These are phyloP conservation scores for Tolypocladium inflatum DNA, from an alignment of 2,329 filamentous ascomycete species.

Conservation along the genomic window DNA sequence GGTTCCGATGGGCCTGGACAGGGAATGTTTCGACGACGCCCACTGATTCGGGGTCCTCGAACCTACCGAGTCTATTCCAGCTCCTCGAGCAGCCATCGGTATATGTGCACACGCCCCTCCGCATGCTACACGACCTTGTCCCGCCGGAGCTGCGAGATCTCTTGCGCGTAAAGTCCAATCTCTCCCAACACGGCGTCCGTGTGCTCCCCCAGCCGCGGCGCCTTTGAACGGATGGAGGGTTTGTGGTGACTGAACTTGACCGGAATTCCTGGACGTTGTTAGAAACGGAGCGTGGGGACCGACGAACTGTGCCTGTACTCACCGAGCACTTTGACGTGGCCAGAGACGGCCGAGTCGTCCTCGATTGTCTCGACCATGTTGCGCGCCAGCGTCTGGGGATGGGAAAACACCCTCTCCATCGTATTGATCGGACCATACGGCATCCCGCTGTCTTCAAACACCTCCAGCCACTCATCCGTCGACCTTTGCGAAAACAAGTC, in stretches of 20 bases:
- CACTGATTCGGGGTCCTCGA: no score
- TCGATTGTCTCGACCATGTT: constrained; percentile 21
- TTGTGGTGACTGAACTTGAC: constrained; percentile 9
- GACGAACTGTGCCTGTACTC: no score
- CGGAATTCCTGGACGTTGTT: constrained; percentile 1
- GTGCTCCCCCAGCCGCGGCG: constrained; percentile 7
- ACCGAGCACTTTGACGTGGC: constrained; percentile 6
- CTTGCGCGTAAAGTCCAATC: constrained; percentile 1
- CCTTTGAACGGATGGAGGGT: background rate
- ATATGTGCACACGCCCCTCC: background rate
- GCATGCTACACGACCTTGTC: constrained; percentile 1
- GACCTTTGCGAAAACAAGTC: constrained; percentile 22
- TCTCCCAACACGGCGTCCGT: constrained; percentile 7
- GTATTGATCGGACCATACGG: constrained; percentile 37
- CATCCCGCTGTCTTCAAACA: constrained; percentile 31
- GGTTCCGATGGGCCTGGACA: no score
- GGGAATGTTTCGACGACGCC: no score
- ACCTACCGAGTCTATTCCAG: no score
- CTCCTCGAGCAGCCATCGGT: no score
- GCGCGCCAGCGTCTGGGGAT: constrained; percentile 30
- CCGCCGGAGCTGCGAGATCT: background rate
- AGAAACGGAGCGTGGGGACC: no score
- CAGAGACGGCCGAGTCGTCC: constrained; percentile 4
- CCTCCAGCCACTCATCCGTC: constrained; percentile 27
- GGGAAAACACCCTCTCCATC: constrained; percentile 31